phyloP scores from a whole-genome alignment of 495 filamentous ascomycete genomes.

The Chaetomium cochliodes region DNA sequence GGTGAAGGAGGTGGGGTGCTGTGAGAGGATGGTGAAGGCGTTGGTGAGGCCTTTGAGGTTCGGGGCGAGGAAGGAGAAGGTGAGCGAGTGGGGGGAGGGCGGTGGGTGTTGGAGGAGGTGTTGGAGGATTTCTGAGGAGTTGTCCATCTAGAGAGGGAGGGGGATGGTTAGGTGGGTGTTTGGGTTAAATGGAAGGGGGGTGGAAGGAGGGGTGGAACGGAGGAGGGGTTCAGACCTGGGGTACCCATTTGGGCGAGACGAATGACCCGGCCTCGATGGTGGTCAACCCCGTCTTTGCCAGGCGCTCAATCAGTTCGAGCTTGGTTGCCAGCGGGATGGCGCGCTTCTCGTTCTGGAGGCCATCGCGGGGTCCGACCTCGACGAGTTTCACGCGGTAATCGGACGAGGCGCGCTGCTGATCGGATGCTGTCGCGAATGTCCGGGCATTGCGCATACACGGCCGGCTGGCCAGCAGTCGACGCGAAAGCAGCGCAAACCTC shows the following conservation, averaged over 20 bases:
- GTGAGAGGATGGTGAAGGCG: conserved; percentile 47
- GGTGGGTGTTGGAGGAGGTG: conserved; percentile 70
- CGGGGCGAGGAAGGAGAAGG: conserved; percentile 91
- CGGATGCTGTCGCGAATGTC: conserved; percentile 43
- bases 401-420: conserved; percentile 32
- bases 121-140: conserved; percentile 77
- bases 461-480: conserved; percentile 19
- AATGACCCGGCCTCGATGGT: conserved; percentile 96
- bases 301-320: conserved; percentile 72
- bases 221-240: conserved; percentile 61
- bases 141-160: conserved; percentile 71
- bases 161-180: not conserved
- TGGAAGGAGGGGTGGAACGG: not conserved
- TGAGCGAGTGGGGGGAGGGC: conserved; percentile 62
- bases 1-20: conserved; percentile 41
- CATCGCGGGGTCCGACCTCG: conserved; percentile 92
- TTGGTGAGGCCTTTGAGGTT: conserved; percentile 75
- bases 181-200: not conserved
- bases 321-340: conserved; percentile 78
- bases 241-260: conserved; percentile 96
- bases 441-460: conserved; percentile 22
- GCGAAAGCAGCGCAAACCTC: conserved; percentile 27
- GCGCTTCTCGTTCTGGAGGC: conserved; percentile 92
- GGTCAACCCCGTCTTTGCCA: conserved; percentile 80
- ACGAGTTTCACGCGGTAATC: conserved; percentile 66